Evolutionary conservation across 1,284 basidiomycete species (phyloP), one percentile per base, ranked within the genome.

Genomic region (Chiua sp.): DNA sequence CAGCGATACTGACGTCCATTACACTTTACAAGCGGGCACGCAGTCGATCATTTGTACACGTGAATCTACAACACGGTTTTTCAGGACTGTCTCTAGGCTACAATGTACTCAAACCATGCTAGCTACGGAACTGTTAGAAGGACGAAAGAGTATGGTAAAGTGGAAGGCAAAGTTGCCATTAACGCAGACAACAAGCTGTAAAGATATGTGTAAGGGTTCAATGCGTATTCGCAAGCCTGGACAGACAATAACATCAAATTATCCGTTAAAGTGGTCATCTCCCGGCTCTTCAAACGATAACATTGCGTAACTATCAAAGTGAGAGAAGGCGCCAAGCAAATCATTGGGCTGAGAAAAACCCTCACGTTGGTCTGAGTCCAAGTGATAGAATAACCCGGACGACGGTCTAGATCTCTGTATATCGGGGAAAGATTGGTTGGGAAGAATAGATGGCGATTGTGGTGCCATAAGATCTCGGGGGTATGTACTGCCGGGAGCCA

Each of bases 281-380:
- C 35, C 51, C 20, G 22, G 42, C 26, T 52, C 53, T 59, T 61
- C 56, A 30, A 33, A 33, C 18, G 53, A 61, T 26, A 52, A 53
- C 8, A 26, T 26, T 15, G 53, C 50, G 46, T 46, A 55, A 22
- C 44, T 49, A 18, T 70, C 61, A 47, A 20, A 12, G 20, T 47
- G n/a, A 6, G 55, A 10, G 37, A 53, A 50, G 20, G 55, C 50
- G 22, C 20, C 18, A 47, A 39, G 30, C 8, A 33, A 49, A 39
- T 47, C 42, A 30, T 56, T 46, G 7, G 58, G 30, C 51, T 35
- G 52, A 35, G 47, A 61, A 48, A 56, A 46, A 18, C 47, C 47
- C 44, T 47, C 35, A 26, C 47, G 47, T 48, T 42, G 46, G 20
- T 60, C 60, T 48, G 72, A 52, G 48, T 46, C 48, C 11, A 47